Base-by-base conservation (phyloP, 371 early-diverging fungal genomes). In the Lichtheimia ornata region DNA sequence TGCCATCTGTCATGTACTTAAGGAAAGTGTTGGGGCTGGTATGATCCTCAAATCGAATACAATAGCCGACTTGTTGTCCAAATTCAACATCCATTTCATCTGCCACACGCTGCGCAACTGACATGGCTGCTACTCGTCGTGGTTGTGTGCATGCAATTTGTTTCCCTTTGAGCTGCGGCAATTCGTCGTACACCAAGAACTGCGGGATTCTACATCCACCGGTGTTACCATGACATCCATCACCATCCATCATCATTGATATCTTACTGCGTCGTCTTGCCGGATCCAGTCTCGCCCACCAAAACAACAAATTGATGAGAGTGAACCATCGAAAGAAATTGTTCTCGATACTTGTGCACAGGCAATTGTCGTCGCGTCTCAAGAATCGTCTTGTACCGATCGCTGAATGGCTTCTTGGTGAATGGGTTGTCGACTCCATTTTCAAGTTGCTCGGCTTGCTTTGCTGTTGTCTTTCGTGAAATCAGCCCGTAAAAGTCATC, bases 1-100 rank as follows among this genome's bases (percentile, higher is more conserved):
- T 96, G 88, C 99, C 99, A 76, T 99, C 99, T 0, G 99, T 99
- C 86, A 98, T 88, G 77, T 98, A 93, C 82, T 97, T 95, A 12
- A 99, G 85, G 22, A 87, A 70, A 1, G 99, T 99, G 6, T 74
- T 84, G 3, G 74, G 64, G n/a, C 89, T 88, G 4, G 95, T 94
- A 65, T 87, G 87, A 65, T 95, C 97, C 67, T 98, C 99, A 69
- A 98, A 99, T 78, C 98, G 89, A 67, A 99, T 98, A 69, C 86
- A 91, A 84, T 99, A 96, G 55, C 97, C 97, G 30, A 97, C 96
- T 72, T 96, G 92, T 55, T 91, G 85, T 17, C 97, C 96, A 30
- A 96, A 77, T 50, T 76, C 70, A 7, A 94, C 94, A 62, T 94
- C 96, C 86, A 97, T 74, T 67, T 96, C 97, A 54, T 96, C 94